Percentiles rank a stretch among this genome's conserved stretches.
Conservation (phyloP, 306 rosid species). For the Cicer arietinum region DNA sequence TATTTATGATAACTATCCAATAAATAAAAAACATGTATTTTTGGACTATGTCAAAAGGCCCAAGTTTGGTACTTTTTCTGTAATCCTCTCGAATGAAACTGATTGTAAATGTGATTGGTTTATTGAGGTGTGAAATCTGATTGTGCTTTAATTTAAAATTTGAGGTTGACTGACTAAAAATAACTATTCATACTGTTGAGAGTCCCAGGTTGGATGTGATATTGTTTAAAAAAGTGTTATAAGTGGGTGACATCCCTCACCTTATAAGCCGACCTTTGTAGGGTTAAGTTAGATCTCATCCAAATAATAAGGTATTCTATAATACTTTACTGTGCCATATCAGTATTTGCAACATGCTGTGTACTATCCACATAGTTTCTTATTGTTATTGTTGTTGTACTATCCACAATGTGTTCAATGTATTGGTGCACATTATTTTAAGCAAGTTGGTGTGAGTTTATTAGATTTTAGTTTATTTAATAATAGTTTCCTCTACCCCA, state of each 20-base stretch:
- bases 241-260: too few relatives aligned
- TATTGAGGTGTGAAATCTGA: background rate
- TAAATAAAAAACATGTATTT: background rate
- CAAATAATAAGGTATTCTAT: background rate
- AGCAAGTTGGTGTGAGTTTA: conserved; percentile 14
- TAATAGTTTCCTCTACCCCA: conserved; percentile 33
- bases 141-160: background rate
- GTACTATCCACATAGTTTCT: background rate
- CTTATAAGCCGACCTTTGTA: background rate
- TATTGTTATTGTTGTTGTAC: conserved; percentile 21
- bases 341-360: conserved; percentile 4
- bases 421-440: conserved; percentile 16
- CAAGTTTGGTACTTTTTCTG: background rate
- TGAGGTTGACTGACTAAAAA: conserved; percentile 2
- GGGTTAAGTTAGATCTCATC: background rate
- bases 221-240: too few relatives aligned
- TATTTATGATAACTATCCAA: conserved; percentile 11
- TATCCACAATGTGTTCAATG: background rate
- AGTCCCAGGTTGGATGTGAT: too few relatives aligned
- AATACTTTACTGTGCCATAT: conserved; percentile 5
- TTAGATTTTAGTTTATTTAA: conserved; percentile 21
- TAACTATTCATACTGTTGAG: background rate
- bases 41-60: background rate
- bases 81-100: background rate
- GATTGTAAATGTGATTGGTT: background rate